phyloP scores from a whole-genome alignment of 441 rosid genomes.

The Kokia cookei region DNA sequence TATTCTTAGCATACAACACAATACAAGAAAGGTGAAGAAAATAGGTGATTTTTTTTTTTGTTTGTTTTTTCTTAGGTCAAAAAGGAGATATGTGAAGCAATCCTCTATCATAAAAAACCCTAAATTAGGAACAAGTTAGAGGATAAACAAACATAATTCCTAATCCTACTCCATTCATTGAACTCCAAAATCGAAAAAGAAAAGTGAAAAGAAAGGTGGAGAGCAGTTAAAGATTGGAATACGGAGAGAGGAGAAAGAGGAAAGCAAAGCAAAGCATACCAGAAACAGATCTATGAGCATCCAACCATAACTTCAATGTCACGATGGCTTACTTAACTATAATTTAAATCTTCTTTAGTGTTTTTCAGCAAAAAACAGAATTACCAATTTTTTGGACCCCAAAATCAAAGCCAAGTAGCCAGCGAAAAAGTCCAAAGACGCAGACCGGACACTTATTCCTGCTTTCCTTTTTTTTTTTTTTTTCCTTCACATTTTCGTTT shows the following conservation, averaged over 20 bases:
- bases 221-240: neutral
- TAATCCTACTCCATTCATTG: neutral
- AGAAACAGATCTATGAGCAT: constrained; percentile 9
- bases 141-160: neutral
- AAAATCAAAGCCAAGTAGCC: neutral
- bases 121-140: neutral
- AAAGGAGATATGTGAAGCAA: neutral
- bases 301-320: neutral
- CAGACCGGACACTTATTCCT: neutral
- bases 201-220: neutral
- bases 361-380: neutral
- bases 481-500: no score
- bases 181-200: neutral
- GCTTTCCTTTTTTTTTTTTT: neutral
- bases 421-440: neutral
- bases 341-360: neutral
- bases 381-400: neutral
- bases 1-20: neutral
- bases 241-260: neutral
- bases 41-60: neutral
- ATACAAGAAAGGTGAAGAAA: neutral
- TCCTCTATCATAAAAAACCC: neutral
- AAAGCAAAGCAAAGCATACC: neutral
- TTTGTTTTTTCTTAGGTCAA: neutral
- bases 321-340: neutral